Evolutionary conservation across 139 green algal genomes (phyloP), one percentile per base, ranked within the genome.

Genomic region (Chlorella sp.): DNA sequence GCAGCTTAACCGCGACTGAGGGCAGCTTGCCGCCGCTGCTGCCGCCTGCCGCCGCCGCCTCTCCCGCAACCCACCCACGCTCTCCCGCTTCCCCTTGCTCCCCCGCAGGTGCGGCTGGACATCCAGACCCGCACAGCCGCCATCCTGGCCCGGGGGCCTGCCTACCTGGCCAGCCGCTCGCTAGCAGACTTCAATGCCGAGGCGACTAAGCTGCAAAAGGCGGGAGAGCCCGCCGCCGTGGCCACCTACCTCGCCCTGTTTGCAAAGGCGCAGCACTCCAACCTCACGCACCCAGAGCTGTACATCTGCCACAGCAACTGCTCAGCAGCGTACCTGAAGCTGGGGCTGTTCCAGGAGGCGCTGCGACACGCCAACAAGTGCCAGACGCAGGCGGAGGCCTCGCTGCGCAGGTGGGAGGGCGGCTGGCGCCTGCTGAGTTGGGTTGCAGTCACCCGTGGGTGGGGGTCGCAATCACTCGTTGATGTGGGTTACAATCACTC

Each of bases 251-350:
- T 24, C 19, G 89, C 91, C 36, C 68, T 96, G 4, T 95, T 95
- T 76, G 70, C 56, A 3, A 90, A 88, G 64, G 73, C 85, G 1
- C 32, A 56, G 26, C 64, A 79, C 34, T 60, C 85, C 20, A 91
- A 94, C 81, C 68, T 96, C 1, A 91, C 84, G 5, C 92, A 95
- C 76, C 81, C 88, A 30, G 89, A 94, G 83, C 76, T 96, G 30
- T 87, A 94, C 85, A 68, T 93, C 26, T 93, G 88, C 73, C 81
- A 96, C 84, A 85, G 69, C 58, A 95, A 95, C 81, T 84, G 85
- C 7, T 65, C 93, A 7, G 82, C 81, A 9, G 91, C 89, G 16
- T 92, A 88, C 48, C 86, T 97, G 28, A 84, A 87, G 40, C 87
- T 96, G 80, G 86, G 80, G 8, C 73, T 91, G 43, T 85, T 72